These are phyloP conservation scores for Spatholobus suberectus DNA, from an alignment of 306 rosid species.

Conservation along the genomic window DNA sequence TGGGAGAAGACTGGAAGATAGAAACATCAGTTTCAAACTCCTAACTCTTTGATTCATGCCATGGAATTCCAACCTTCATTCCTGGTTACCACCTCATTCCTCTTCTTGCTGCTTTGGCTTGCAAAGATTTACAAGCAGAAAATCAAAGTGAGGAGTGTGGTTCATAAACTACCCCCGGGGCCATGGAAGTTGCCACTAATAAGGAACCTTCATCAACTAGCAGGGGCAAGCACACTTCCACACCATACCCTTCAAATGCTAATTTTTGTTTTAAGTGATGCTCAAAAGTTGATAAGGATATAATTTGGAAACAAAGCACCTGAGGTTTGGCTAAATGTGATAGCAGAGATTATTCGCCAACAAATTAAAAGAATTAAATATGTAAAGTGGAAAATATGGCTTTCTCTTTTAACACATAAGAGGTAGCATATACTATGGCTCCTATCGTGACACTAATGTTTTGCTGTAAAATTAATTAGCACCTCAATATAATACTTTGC, in stretches of 20 bases:
- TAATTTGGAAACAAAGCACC: too few species aligned
- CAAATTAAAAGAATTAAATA: too few species aligned
- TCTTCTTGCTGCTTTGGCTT: not conserved
- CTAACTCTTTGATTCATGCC: not conserved
- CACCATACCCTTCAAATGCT: slow-evolving; percentile 36
- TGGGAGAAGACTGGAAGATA: not conserved
- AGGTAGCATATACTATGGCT: too few species aligned
- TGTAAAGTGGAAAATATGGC: too few species aligned
- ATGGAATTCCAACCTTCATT: slow-evolving; percentile 26
- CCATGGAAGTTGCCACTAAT: slow-evolving; percentile 46
- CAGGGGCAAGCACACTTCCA: slow-evolving; percentile 33
- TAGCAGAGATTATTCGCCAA: too few species aligned
- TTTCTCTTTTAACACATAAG: too few species aligned
- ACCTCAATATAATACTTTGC: too few species aligned
- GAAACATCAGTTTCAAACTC: not conserved
- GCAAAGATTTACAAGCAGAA: slow-evolving; percentile 25
- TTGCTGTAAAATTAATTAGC: too few species aligned
- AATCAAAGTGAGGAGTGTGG: not conserved
- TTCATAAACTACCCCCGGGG: slow-evolving; percentile 39
- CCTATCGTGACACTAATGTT: too few species aligned
- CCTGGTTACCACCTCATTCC: not conserved
- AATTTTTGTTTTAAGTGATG: too few species aligned
- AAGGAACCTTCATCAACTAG: slow-evolving; percentile 46
- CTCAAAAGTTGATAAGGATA: too few species aligned
- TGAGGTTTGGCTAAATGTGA: too few species aligned